A percentile compares a stretch with the other conserved stretches of the same genome.
Evolutionary conservation across 257 asterid genomes (phyloP).

Genomic region (Buddleja alternifolia): DNA sequence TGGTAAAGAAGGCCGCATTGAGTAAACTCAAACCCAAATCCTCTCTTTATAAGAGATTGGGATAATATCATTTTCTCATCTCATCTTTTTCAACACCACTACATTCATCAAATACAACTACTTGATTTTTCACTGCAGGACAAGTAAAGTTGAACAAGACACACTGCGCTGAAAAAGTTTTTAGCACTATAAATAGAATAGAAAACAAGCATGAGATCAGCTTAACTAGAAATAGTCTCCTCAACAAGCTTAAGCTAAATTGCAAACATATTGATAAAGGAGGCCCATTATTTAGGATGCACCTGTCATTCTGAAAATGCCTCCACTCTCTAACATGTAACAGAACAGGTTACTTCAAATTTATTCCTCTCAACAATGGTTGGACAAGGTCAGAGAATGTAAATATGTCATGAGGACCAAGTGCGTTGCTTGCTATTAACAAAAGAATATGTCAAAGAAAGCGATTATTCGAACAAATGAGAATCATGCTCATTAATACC

Average conservation of each 20-base stretch:
- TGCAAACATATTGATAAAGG: neutral
- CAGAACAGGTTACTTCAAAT: slow-evolving; percentile 15
- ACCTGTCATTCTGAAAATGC: slow-evolving; percentile 9
- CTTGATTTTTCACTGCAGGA: neutral
- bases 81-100: neutral
- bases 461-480: slow-evolving; percentile 25
- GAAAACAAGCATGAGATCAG: neutral
- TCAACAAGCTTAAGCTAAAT: neutral
- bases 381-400: slow-evolving; percentile 3
- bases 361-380: slow-evolving; percentile 15
- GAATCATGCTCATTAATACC: slow-evolving; percentile 49
- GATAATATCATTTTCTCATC: no score
- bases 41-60: no score
- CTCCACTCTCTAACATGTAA: neutral
- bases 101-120: neutral
- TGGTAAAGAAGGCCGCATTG: no score
- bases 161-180: no score
- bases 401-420: slow-evolving; percentile 11
- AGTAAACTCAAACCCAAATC: no score
- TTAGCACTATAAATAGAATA: no score
- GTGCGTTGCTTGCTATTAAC: slow-evolving; percentile 4
- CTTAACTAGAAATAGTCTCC: slow-evolving; percentile 22
- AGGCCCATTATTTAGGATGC: neutral
- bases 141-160: neutral
- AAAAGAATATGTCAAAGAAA: slow-evolving; percentile 8